Evolutionary conservation across 148 eudicot genomes (phyloP).

Genomic region (Cornus florida): DNA sequence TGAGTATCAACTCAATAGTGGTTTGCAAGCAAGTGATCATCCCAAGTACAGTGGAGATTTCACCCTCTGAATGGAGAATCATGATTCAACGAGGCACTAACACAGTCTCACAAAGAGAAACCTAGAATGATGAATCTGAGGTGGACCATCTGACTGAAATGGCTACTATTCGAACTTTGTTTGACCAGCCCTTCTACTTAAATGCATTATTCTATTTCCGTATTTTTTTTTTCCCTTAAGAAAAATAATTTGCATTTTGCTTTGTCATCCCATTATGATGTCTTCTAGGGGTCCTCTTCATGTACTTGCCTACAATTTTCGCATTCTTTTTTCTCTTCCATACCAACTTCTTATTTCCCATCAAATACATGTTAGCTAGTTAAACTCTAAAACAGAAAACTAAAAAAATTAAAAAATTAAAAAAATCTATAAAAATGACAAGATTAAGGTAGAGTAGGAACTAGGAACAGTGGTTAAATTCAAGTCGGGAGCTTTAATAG

Average conservation of each 20-base stretch:
- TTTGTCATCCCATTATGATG: background rate
- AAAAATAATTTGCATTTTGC: background rate
- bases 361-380: background rate
- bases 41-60: background rate
- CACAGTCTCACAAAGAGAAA: background rate
- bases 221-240: too few relatives aligned
- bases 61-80: background rate
- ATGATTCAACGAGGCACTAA: background rate
- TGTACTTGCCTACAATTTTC: background rate
- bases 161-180: background rate
- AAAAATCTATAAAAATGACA: too few relatives aligned
- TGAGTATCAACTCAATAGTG: too few relatives aligned
- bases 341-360: background rate
- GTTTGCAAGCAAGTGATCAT: background rate
- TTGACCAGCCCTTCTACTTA: background rate
- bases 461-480: too few relatives aligned
- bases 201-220: background rate
- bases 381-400: too few relatives aligned
- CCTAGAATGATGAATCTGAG: background rate
- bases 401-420: too few relatives aligned
- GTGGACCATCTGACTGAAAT: background rate
- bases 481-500: too few relatives aligned
- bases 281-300: background rate
- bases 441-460: too few relatives aligned
- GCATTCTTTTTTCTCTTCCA: background rate